Base-by-base conservation (phyloP, 139 green algal species). In the Chlamydomonas asymmetrica region DNA sequence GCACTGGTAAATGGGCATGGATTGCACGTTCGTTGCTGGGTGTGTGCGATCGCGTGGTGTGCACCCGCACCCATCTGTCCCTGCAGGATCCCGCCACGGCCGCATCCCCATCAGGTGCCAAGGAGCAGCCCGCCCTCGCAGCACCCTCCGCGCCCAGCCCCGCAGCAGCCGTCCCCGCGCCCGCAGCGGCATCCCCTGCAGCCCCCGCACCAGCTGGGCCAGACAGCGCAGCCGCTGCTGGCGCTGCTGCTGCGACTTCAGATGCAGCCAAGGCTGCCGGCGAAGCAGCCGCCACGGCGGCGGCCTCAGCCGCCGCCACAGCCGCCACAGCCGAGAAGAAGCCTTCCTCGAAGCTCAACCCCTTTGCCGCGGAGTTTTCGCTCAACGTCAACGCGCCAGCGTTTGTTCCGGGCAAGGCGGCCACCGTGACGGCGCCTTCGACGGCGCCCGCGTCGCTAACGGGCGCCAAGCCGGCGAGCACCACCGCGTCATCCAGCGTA, bases 311-410 rank as follows among this genome's bases (percentile, higher is more conserved):
- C 10, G 29, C 71, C 22, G 62, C 70, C 13, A 52, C 70, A 0
- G 52, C 63, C 7, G 60, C 49, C 7, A 7, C 61, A 0, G 27
- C 22, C 31, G 59, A 49, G 68, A 79, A 67, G 57, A 2, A 49
- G 22, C 23, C 62, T 23, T 8, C 59, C 22, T 80, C 74, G 35
- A 78, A 81, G 37, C 74, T 92, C 29, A 92, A 90, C 66, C 82
- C 84, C 48, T 87, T 85, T 63, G 87, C 87, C 31, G 90, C 90
- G 78, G 54, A 81, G 22, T 92, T 92, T 82, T 74, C 79, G 0
- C 70, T 92, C 29, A 92, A 89, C 73, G 63, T 86, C n/a, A 80
- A 82, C 4, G 87, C 87, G 0, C 90, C 90, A 75, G 69, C 71
- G 18, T 92, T 92, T 63, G 82, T 90, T 25, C 86, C 85, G 5